Base-by-base conservation (phyloP, 345 rosid species). In the Citropsis articulata region DNA sequence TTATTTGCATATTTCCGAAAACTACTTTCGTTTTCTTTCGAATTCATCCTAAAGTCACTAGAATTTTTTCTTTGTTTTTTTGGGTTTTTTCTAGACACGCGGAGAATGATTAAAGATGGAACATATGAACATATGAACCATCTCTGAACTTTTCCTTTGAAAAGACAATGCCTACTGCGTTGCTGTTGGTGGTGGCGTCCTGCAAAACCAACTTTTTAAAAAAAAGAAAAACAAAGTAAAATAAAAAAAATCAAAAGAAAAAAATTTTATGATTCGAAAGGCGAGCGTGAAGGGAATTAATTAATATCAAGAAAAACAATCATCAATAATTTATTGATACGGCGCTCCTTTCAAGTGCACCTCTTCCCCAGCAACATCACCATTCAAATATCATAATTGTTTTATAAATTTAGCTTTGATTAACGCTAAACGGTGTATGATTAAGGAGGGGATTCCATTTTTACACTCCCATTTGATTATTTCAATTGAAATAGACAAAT, bases 231-330 rank as follows among this genome's bases (percentile, higher is more conserved):
- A 33, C 76, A 71, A 74, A 72, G 22, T 38, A 64, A 50, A 30
- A 28, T 1, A 33, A 42, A n/a, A 35, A 70, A 28, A 65, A 8
- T 63, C 62, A 72, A 35, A 66, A 66, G 40, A 14, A 72, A 65
- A 63, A 65, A 63, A 69, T 10, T 27, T 3, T 48, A 22, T 25
- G 77, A 68, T 83, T 85, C 74, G 72, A 70, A 75, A 57, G 85
- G 76, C 36, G 81, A 89, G 90, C 91, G 87, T 85, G 89, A 87
- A 77, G 72, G 77, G 71, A 75, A 50, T 70, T 79, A 72, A 79
- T 75, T 70, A 31, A 55, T 24, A 18, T 21, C 28, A 22, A 42
- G 22, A 64, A 50, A 71, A 72, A 62, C 65, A 67, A 62, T 48
- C 35, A 70, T 21, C 56, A 36, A 53, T 60, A 45, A 27, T 57